Base-by-base conservation (phyloP, 1,284 basidiomycete species). In the Trichosporon faecale region DNA sequence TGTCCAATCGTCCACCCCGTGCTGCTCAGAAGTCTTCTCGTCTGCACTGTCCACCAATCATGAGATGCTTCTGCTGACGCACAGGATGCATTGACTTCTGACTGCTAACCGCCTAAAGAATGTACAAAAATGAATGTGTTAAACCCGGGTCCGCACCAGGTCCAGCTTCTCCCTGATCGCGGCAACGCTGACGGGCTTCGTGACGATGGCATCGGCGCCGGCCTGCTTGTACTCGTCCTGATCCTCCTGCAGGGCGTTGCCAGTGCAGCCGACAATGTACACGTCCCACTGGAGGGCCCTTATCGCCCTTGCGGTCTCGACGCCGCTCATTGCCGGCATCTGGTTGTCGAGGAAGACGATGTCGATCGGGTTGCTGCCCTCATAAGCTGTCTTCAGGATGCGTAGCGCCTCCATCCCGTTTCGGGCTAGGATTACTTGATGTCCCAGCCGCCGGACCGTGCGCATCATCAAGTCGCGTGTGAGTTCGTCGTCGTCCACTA, bases 381-480 rank as follows among this genome's bases (percentile, higher is more conserved):
- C 29, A 11, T 60, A 52, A 3, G 49, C 49, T 1, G 49, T 14
- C 52, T 75, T 74, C 33, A 65, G 79, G 57, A 95, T 88, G 85
- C 91, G 86, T 65, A 95, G 84, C 7, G 93, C 93, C 35, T 91
- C 83, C 78, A 90, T 88, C 3, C 94, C 94, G 76, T 96, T 94
- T 82, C 95, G 92, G n/a, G 94, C 94, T 5, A 88, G 89, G 2
- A 87, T 85, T 21, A 95, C 92, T 57, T 83, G 81, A 81, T 92
- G 94, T 1, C 93, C 93, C 2, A 95, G 84, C n/a, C 92, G 87
- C 23, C 88, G 87, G 67, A 95, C 85, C 84, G 94, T 89, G 46
- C 93, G 87, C 65, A 87, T 88, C 93, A 95, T 95, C 71, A 95
- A 85, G 72, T 86, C 89, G 64, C 93, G 88, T 49, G 94, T 95